Evolutionary conservation across 2,329 filamentous ascomycete species (phyloP).

Genomic region (Sodiomyces alkalinus): DNA sequence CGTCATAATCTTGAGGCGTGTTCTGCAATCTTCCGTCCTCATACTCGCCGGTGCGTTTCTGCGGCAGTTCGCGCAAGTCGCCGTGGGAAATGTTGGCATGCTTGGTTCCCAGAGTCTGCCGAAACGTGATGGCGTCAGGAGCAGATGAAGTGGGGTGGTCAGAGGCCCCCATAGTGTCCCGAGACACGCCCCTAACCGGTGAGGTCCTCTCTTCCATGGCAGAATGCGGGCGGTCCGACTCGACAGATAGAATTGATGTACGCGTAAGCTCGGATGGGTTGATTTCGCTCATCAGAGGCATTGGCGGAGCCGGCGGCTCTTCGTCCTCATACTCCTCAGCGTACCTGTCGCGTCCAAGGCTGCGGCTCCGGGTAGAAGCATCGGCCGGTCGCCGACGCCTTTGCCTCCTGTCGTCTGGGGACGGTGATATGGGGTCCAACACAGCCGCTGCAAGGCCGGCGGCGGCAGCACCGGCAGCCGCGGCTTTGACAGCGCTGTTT

Average conservation of each 20-base stretch:
- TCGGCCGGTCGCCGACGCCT: constrained; percentile 38
- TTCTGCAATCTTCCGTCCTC: no score
- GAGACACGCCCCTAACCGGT: constrained; percentile 47
- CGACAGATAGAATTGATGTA: constrained; percentile 71
- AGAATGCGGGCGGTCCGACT: constrained; percentile 58
- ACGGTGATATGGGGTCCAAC: constrained; percentile 23
- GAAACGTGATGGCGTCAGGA: constrained; percentile 26
- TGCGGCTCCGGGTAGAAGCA: constrained; percentile 24
- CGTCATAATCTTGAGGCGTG: constrained; percentile 25
- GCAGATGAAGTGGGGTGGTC: constrained; percentile 29
- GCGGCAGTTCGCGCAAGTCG: constrained; percentile 38
- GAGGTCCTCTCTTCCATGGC: constrained; percentile 48
- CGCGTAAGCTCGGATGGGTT: constrained; percentile 78
- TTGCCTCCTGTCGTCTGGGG: constrained; percentile 33
- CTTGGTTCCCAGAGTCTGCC: constrained; percentile 49
- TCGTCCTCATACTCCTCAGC: constrained; percentile 37
- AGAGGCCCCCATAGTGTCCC: no score
- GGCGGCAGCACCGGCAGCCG: constrained; percentile 27
- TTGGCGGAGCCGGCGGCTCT: constrained; percentile 51
- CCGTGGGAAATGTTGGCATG: constrained; percentile 50
- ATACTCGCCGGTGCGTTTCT: constrained; percentile 29
- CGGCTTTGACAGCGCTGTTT: constrained; percentile 27
- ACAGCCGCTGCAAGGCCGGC: constrained; percentile 20
- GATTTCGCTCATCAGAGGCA: constrained; percentile 79
- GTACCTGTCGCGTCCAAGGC: constrained; percentile 27